Conservation (phyloP, 1,284 basidiomycete genomes). For the Blastosporella zonata region DNA sequence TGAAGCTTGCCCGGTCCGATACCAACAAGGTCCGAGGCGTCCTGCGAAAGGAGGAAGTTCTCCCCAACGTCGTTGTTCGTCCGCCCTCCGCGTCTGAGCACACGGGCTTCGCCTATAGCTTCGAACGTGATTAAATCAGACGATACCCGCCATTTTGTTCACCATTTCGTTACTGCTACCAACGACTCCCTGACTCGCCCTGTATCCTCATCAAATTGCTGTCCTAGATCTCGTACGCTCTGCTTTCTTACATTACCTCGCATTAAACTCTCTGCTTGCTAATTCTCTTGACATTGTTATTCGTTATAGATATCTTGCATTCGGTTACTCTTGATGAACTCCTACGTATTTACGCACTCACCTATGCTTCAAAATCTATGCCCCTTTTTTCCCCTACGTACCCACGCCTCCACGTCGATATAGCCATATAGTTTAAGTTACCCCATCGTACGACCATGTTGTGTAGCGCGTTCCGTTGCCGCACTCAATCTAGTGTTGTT, state of each 20-base stretch:
- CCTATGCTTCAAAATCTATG: constrained; percentile 17
- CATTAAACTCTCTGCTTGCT: constrained; percentile 16
- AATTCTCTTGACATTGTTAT: constrained; percentile 11
- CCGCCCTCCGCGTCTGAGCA: constrained; percentile 37
- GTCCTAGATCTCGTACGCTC: constrained; percentile 13
- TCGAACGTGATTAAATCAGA: constrained; percentile 32
- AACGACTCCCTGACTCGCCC: constrained; percentile 1
- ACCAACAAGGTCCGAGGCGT: constrained; percentile 55
- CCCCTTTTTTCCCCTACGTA: constrained; percentile 4
- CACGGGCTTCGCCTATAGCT: constrained; percentile 33
- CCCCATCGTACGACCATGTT: neutral
- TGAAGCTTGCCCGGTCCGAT: constrained; percentile 57
- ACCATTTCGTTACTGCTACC: constrained; percentile 7
- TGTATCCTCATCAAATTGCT: neutral
- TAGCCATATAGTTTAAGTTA: neutral
- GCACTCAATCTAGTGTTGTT: too few species aligned
- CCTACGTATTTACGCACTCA: constrained; percentile 8
- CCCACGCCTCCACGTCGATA: neutral
- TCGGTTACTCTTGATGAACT: constrained; percentile 23
- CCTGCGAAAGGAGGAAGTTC: constrained; percentile 34
- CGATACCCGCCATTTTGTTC: constrained; percentile 22
- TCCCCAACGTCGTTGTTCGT: constrained; percentile 37
- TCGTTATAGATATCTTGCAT: constrained; percentile 14
- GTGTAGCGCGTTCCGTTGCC: neutral
- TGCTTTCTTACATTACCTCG: constrained; percentile 17